A percentile compares a stretch with the other conserved stretches of the same genome.
Evolutionary conservation across 2,329 filamentous ascomycete genomes (phyloP).

Genomic region (Colletotrichum coccodes): DNA sequence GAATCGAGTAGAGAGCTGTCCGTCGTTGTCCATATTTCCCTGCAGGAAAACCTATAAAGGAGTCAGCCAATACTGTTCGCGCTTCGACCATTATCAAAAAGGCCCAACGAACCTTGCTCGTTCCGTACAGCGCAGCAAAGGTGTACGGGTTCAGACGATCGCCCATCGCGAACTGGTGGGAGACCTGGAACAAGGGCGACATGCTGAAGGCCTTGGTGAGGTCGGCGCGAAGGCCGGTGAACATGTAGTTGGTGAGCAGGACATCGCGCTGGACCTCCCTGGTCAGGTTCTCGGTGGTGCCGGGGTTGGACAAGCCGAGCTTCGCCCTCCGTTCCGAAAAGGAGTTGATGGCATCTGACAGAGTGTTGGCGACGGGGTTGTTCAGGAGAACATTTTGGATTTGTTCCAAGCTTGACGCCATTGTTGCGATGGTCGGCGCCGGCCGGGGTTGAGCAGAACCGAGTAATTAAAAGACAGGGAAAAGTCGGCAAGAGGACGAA

Average conservation of each 20-base stretch:
- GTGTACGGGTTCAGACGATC: constrained; percentile 94
- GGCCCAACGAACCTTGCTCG: constrained; percentile 77
- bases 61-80: constrained; percentile 12
- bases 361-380: constrained; percentile 76
- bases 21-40: constrained; percentile 94
- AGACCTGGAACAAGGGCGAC: constrained; percentile 94
- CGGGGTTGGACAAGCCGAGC: constrained; percentile 91
- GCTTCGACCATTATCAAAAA: neutral
- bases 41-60: constrained; percentile 86
- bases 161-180: constrained; percentile 95
- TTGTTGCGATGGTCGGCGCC: constrained; percentile 47
- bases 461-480: constrained; percentile 36
- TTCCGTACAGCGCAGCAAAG: constrained; percentile 94
- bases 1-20: constrained; percentile 85
- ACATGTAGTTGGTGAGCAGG: constrained; percentile 95
- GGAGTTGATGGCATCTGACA: constrained; percentile 81
- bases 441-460: constrained; percentile 40
- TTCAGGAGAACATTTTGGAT: constrained; percentile 72
- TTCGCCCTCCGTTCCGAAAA: constrained; percentile 89
- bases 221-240: constrained; percentile 94
- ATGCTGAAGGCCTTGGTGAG: constrained; percentile 97
- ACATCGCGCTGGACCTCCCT: constrained; percentile 97
- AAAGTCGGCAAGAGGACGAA: constrained; percentile 34
- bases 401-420: constrained; percentile 58
- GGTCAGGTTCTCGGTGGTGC: constrained; percentile 88